phyloP scores from a whole-genome alignment of 768 basidiomycete species.

The Podaxis sp. region DNA sequence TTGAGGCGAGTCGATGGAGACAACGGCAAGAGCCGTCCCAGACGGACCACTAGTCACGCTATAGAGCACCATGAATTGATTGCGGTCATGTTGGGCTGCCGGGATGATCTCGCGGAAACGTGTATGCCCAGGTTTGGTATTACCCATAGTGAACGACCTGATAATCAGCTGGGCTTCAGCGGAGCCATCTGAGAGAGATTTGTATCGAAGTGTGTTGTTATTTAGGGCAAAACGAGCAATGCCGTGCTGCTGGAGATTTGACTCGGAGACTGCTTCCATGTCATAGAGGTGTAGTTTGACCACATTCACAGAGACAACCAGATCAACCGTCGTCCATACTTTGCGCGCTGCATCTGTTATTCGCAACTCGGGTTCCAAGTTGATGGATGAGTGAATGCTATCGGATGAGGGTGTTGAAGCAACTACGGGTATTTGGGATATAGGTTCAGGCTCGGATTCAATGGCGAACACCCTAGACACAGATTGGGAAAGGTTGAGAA shows the following conservation, averaged over 20 bases:
- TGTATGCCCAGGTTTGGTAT: constrained; percentile 76
- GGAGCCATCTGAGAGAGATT: constrained; percentile 79
- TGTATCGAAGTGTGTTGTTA: constrained; percentile 72
- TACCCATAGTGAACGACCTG: constrained; percentile 89
- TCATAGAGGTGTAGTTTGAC: constrained; percentile 89
- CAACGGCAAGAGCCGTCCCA: constrained; percentile 63
- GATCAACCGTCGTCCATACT: constrained; percentile 64
- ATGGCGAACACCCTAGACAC: constrained; percentile 63
- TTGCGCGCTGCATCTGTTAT: constrained; percentile 19
- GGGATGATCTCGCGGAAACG: constrained; percentile 95
- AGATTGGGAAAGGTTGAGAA: constrained; percentile 62
- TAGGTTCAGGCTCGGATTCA: constrained; percentile 33
- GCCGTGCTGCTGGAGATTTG: constrained; percentile 67
- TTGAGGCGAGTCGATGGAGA: constrained; percentile 89
- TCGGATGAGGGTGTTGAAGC: constrained; percentile 11
- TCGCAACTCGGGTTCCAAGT: constrained; percentile 62
- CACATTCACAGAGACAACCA: constrained; percentile 64
- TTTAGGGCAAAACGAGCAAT: constrained; percentile 84
- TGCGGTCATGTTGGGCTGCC: constrained; percentile 78
- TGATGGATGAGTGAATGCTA: constrained; percentile 19
- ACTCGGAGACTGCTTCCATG: constrained; percentile 47
- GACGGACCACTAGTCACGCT: constrained; percentile 62
- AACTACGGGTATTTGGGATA: constrained; percentile 18
- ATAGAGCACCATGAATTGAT: constrained; percentile 93
- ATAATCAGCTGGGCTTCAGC: constrained; percentile 83